Percentiles rank a stretch among this genome's conserved stretches.
Evolutionary conservation across 1,139 yeast species (phyloP).

Genomic region (Zhuliangozyma parablackwelliae): DNA sequence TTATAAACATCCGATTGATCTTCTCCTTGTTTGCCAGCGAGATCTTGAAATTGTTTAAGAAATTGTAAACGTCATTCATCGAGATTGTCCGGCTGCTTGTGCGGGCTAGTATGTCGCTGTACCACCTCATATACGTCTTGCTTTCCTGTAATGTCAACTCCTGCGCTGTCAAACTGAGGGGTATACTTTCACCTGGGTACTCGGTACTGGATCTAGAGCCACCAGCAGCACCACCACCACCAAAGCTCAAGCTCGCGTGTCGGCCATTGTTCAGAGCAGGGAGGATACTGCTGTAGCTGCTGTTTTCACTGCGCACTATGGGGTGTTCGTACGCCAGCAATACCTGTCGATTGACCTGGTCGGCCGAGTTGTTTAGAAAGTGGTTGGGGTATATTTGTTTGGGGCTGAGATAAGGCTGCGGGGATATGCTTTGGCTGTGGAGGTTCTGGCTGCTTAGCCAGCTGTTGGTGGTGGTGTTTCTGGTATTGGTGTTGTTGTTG

Average conservation of each 20-base stretch:
- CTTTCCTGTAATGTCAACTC: conserved; percentile 63
- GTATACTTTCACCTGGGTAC: conserved; percentile 24
- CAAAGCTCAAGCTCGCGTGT: background rate
- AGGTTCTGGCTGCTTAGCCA: conserved; percentile 2
- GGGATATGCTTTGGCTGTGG: conserved; percentile 3
- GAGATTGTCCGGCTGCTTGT: conserved; percentile 53
- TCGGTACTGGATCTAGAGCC: too few relatives aligned
- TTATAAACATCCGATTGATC: conserved; percentile 47
- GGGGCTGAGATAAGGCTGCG: conserved; percentile 5
- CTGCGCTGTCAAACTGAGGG: conserved; percentile 57
- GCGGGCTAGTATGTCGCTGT: conserved; percentile 61
- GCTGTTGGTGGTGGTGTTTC: conserved; percentile 1
- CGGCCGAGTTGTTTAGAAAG: conserved; percentile 13
- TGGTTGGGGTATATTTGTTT: conserved; percentile 10
- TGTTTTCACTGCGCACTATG: conserved; percentile 7
- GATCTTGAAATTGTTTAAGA: conserved; percentile 58
- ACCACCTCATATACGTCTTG: conserved; percentile 75
- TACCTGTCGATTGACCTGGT: conserved; percentile 7
- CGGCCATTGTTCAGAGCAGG: conserved; percentile 3
- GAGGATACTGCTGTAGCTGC: conserved; percentile 7
- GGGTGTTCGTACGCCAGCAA: background rate
- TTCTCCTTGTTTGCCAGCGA: conserved; percentile 37
- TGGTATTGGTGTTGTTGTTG: too few relatives aligned
- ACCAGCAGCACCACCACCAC: too few relatives aligned
- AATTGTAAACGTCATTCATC: conserved; percentile 59